Percentiles rank a stretch among this genome's conserved stretches.
phyloP scores from a whole-genome alignment of 106 monocot genomes.

The Dioscorea alata region DNA sequence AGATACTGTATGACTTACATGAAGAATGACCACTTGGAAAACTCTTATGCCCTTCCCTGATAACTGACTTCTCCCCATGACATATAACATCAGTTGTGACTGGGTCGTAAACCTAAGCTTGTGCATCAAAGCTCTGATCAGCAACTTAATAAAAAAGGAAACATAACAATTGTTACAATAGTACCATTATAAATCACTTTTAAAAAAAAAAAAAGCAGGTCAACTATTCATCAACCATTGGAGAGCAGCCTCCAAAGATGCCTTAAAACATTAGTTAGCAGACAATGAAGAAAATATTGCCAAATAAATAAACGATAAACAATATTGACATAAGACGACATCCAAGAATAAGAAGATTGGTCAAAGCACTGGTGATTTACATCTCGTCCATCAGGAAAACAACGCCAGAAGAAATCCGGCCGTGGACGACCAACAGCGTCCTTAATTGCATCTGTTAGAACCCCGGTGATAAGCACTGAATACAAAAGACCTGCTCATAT shows the following conservation, averaged over 20 bases:
- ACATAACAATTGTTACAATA: background rate
- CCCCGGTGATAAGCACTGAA: constrained; percentile 14
- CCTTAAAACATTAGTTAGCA: too few relatives aligned
- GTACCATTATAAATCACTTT: too few relatives aligned
- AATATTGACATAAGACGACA: too few relatives aligned
- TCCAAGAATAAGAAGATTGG: background rate
- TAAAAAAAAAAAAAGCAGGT: too few relatives aligned
- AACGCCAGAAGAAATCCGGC: constrained; percentile 25
- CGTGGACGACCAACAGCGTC: constrained; percentile 26
- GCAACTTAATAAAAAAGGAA: background rate
- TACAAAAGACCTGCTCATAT: constrained; percentile 1
- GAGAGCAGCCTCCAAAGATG: too few relatives aligned
- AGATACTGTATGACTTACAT: constrained; percentile 30
- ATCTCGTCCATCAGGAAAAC: constrained; percentile 18
- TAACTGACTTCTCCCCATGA: constrained; percentile 60
- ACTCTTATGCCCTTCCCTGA: constrained; percentile 85
- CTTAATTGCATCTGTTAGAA: constrained; percentile 25
- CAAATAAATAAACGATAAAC: too few relatives aligned
- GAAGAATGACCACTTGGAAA: constrained; percentile 84
- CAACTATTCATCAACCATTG: too few relatives aligned
- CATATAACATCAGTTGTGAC: constrained; percentile 54
- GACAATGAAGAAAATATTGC: too few relatives aligned
- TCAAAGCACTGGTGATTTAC: background rate
- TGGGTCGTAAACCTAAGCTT: constrained; percentile 44
- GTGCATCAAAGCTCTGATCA: background rate